Percentiles rank a stretch among this genome's conserved stretches.
Conservation (phyloP, 1,139 yeast species). For the Pichia sp. region DNA sequence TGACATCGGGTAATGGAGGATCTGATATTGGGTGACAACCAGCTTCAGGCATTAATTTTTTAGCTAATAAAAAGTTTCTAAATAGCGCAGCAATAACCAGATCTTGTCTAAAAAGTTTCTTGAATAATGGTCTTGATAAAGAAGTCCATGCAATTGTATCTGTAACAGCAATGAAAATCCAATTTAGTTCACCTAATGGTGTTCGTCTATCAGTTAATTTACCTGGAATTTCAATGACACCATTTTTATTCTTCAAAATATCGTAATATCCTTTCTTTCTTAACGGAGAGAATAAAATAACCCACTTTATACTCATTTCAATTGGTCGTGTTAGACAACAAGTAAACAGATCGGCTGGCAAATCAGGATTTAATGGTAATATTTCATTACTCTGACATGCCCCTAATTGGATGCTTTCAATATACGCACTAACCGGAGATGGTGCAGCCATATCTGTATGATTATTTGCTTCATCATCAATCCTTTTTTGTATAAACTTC, state of each 20-base stretch:
- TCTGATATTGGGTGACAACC: constrained; percentile 94
- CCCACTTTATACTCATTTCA: constrained; percentile 89
- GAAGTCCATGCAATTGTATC: constrained; percentile 98
- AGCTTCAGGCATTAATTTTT: constrained; percentile 87
- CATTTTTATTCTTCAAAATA: constrained; percentile 45
- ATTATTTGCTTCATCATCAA: constrained; percentile 78
- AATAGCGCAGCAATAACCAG: constrained; percentile 94
- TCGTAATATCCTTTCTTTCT: constrained; percentile 49
- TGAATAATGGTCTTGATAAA: constrained; percentile 80
- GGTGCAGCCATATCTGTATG: constrained; percentile 48
- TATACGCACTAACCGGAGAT: constrained; percentile 56
- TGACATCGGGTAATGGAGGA: constrained; percentile 84
- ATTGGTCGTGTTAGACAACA: constrained; percentile 95
- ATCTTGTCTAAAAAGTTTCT: constrained; percentile 87
- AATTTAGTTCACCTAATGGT: constrained; percentile 90
- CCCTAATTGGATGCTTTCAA: constrained; percentile 88
- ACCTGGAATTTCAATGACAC: constrained; percentile 77
- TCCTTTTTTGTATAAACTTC: constrained; percentile 83
- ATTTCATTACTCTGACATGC: constrained; percentile 86
- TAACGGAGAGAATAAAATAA: constrained; percentile 75
- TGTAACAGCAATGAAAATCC: constrained; percentile 97
- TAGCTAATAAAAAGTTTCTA: constrained; percentile 85
- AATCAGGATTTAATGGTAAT: constrained; percentile 86
- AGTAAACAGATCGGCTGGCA: constrained; percentile 94
- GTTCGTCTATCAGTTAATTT: constrained; percentile 88